Evolutionary conservation across 345 rosid species (phyloP), one percentile per base, ranked within the genome.

Genomic region (Kernera saxatilis): DNA sequence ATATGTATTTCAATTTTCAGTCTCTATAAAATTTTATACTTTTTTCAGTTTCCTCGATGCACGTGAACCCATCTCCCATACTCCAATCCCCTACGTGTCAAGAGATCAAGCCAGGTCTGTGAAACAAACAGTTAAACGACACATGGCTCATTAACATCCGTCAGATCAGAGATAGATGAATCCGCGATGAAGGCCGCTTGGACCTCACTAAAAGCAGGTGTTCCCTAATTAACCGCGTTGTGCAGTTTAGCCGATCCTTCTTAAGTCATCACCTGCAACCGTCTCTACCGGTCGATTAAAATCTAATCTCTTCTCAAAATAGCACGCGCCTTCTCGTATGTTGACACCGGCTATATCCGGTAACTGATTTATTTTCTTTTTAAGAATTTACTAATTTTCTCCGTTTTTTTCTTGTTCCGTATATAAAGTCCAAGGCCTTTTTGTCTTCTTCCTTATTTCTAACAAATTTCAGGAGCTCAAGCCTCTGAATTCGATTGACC

Each of bases 391-490:
- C 63, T 62, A 43, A 40, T 22, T 27, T 53, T 27, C 48, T 70
- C 59, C 58, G 22, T 58, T 37, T 22, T 22, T 22, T 35, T n/a
- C 21, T 25, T 17, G 36, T 21, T 26, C 13, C 13, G 36, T 54
- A 43, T 65, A 66, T 48, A 65, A 64, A 56, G 10, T 37, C 3
- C 6, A n/a, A 13, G 21, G 26, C 25, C 15, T 59, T 21, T 12
- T 23, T 74, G 33, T 59, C 73, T 18, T 15, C 25, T 43, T 52
- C 64, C 36, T 46, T 19, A 12, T 36, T 25, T 36, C 60, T 49
- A 65, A 72, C 55, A 63, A 64, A 44, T 23, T 53, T 55, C 77
- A 64, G 71, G 77, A 73, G 64, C 69, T 52, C 66, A 7, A 60
- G 51, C 75, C 75, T 53, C 71, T 36, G 61, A 73, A 45, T 48